phyloP scores from a whole-genome alignment of 2,329 filamentous ascomycete genomes.

The Pseudocercospora vitis region DNA sequence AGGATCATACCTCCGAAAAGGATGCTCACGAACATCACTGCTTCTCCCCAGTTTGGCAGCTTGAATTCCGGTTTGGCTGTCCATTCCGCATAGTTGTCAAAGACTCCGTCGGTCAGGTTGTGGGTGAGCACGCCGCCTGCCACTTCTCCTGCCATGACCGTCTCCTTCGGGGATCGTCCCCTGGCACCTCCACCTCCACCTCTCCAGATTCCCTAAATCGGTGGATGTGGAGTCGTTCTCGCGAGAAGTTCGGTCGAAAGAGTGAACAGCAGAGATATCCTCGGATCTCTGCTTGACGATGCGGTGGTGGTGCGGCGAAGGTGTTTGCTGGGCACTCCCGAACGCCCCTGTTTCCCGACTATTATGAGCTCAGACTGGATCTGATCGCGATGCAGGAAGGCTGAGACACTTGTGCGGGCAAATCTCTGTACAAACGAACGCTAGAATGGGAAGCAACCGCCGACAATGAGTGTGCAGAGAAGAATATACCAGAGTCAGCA shows the following conservation, averaged over 20 bases:
- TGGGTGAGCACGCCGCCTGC: constrained; percentile 11
- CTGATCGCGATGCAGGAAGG: background rate
- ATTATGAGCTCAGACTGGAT: background rate
- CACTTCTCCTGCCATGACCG: constrained; percentile 11
- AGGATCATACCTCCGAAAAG: constrained; percentile 52
- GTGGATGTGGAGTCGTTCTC: background rate
- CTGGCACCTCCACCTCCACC: constrained; percentile 1
- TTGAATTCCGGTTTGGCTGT: constrained; percentile 23
- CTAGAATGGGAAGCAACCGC: background rate
- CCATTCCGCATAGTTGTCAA: constrained; percentile 21
- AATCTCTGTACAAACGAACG: background rate
- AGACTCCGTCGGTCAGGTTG: constrained; percentile 13
- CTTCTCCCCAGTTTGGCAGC: constrained; percentile 24
- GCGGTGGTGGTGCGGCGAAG: background rate
- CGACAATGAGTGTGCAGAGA: constrained; percentile 3
- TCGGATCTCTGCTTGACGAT: background rate
- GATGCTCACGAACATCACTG: constrained; percentile 50
- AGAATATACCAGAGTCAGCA: background rate
- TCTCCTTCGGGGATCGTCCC: background rate
- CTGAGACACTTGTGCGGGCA: background rate
- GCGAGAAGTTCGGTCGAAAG: background rate
- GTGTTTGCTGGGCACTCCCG: background rate
- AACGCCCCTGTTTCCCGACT: background rate
- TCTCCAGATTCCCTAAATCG: background rate
- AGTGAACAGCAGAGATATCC: background rate